Conservation (phyloP, 768 basidiomycete species). For the Royoungia palumana region DNA sequence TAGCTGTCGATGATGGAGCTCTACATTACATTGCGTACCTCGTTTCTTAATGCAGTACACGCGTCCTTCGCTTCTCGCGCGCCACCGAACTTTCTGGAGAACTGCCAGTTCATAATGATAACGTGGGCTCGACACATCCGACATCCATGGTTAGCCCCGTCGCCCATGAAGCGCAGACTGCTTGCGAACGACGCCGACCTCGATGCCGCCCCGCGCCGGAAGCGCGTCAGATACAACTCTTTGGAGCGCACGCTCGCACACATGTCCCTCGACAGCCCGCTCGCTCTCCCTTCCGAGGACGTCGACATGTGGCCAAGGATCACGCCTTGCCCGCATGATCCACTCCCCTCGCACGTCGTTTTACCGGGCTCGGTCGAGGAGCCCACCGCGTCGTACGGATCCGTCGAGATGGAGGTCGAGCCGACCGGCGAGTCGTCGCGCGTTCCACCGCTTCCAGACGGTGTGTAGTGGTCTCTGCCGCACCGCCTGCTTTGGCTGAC, state of each 20-base stretch:
- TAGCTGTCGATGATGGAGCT: not conserved
- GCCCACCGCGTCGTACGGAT: conserved; percentile 40
- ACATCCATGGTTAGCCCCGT: conserved; percentile 45
- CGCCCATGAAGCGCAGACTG: conserved; percentile 40
- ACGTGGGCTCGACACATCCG: conserved; percentile 35
- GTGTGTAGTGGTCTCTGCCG: conserved; percentile 3
- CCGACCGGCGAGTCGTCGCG: conserved; percentile 50
- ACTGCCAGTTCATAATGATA: conserved; percentile 13
- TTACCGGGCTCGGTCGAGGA: conserved; percentile 44
- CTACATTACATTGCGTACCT: conserved; percentile 6
- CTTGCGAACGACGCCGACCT: conserved; percentile 18
- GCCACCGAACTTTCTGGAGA: conserved; percentile 11
- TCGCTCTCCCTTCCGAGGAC: conserved; percentile 9
- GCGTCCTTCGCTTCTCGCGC: not conserved
- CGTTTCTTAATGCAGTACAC: too few relatives aligned
- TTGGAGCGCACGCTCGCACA: conserved; percentile 59
- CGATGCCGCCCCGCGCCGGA: conserved; percentile 28
- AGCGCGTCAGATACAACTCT: conserved; percentile 47
- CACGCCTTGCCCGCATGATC: conserved; percentile 7
- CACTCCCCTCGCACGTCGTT: conserved; percentile 10
- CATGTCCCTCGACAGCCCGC: conserved; percentile 33
- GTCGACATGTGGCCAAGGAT: conserved; percentile 16
- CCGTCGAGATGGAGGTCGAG: conserved; percentile 65
- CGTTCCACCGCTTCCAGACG: conserved; percentile 1
- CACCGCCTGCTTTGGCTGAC: not conserved